Percentiles rank a stretch among this genome's conserved stretches.
phyloP scores from a whole-genome alignment of 805 yeast genomes.

The Millerozyma acaciae region DNA sequence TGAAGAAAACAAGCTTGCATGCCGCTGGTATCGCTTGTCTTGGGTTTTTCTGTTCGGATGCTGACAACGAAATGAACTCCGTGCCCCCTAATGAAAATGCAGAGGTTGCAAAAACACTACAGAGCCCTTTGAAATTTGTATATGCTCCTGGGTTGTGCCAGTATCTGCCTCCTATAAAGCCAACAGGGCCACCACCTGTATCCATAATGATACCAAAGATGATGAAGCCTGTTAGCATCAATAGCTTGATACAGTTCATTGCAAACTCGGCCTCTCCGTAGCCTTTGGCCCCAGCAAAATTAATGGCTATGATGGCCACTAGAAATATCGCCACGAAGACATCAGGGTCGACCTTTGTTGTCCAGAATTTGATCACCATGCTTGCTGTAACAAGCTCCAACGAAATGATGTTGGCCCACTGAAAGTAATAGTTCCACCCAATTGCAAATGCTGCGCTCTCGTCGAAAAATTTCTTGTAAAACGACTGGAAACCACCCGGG shows the following conservation, averaged over 20 bases:
- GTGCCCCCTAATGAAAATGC: slow-evolving; percentile 40
- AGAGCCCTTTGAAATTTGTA: slow-evolving; percentile 38
- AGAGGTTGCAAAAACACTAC: slow-evolving; percentile 36
- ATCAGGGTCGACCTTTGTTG: slow-evolving; percentile 29
- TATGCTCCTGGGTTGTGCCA: slow-evolving; percentile 40
- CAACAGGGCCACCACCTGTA: slow-evolving; percentile 18
- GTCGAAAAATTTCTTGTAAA: slow-evolving; percentile 34
- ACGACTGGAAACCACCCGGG: slow-evolving; percentile 37
- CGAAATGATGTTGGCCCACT: slow-evolving; percentile 37
- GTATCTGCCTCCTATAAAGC: slow-evolving; percentile 37
- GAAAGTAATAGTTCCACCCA: slow-evolving; percentile 36
- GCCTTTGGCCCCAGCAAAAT: slow-evolving; percentile 24
- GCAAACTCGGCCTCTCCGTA: slow-evolving; percentile 27
- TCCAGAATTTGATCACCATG: slow-evolving; percentile 34
- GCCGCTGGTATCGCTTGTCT: slow-evolving; percentile 37
- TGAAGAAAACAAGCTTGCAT: slow-evolving; percentile 37
- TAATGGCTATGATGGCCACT: slow-evolving; percentile 18
- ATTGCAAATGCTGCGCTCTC: slow-evolving; percentile 39
- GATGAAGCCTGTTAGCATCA: slow-evolving; percentile 24
- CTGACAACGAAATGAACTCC: slow-evolving; percentile 37
- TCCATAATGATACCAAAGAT: slow-evolving; percentile 26
- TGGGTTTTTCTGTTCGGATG: slow-evolving; percentile 38
- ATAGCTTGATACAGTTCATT: slow-evolving; percentile 23
- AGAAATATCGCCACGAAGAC: slow-evolving; percentile 33
- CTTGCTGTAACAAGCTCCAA: slow-evolving; percentile 38